Conservation (phyloP, 2,329 filamentous ascomycete species). For the Podosphaera aphanis region DNA sequence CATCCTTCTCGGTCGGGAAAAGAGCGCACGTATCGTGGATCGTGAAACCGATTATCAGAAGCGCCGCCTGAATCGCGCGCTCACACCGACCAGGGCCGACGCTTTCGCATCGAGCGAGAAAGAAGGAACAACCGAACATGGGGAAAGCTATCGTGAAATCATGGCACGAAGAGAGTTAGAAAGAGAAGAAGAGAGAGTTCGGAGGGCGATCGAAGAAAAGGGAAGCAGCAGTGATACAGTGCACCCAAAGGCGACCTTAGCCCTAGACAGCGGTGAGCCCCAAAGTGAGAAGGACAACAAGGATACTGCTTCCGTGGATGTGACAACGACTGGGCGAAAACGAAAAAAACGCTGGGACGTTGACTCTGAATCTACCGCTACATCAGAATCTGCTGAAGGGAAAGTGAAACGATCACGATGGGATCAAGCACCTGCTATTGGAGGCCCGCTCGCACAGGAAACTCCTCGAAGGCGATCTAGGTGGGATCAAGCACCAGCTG, state of each 20-base stretch:
- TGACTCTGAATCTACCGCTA: constrained; percentile 30
- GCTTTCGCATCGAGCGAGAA: constrained; percentile 59
- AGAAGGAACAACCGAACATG: constrained; percentile 42
- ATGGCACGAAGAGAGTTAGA: constrained; percentile 84
- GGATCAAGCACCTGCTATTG: constrained; percentile 55
- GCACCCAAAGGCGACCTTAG: constrained; percentile 49
- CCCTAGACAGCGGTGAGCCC: constrained; percentile 30
- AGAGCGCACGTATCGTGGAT: constrained; percentile 72
- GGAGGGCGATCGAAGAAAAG: constrained; percentile 52
- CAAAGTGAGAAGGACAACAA: constrained; percentile 43
- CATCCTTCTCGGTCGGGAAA: constrained; percentile 61
- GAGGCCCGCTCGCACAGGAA: constrained; percentile 27
- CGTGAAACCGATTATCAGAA: constrained; percentile 97
- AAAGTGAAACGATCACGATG: constrained; percentile 55
- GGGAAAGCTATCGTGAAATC: constrained; percentile 64
- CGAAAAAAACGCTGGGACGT: constrained; percentile 94
- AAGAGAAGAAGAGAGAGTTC: constrained; percentile 75
- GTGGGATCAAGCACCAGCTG: constrained; percentile 77
- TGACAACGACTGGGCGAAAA: constrained; percentile 42
- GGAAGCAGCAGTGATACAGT: constrained; percentile 31
- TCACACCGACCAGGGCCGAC: constrained; percentile 70
- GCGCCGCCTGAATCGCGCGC: constrained; percentile 65
- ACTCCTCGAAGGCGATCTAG: constrained; percentile 54
- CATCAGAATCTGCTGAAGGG: constrained; percentile 25
- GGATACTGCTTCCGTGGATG: constrained; percentile 44